A percentile compares a stretch with the other conserved stretches of the same genome.
Conservation (phyloP, 805 yeast species). For the Ogataea polymorpha region DNA sequence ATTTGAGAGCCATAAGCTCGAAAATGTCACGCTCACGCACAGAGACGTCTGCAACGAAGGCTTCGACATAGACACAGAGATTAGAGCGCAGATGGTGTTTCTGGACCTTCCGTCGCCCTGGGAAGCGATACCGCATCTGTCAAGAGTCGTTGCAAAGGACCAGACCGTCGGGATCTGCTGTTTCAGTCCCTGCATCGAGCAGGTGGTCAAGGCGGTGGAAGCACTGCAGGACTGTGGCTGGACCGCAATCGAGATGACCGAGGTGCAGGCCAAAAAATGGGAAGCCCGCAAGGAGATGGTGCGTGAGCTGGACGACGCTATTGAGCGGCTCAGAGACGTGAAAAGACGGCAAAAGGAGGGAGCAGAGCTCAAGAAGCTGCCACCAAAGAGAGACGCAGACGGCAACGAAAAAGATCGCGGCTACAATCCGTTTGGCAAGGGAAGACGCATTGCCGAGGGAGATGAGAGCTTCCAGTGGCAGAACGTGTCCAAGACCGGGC, state of each 20-base stretch:
- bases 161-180: slow-evolving; percentile 77
- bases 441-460: slow-evolving; percentile 82
- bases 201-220: slow-evolving; percentile 82
- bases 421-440: slow-evolving; percentile 92
- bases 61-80: slow-evolving; percentile 47
- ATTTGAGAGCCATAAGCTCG: slow-evolving; percentile 68
- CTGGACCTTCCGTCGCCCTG: slow-evolving; percentile 96
- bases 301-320: slow-evolving; percentile 73
- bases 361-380: slow-evolving; percentile 47
- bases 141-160: slow-evolving; percentile 50
- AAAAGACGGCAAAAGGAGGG: slow-evolving; percentile 68
- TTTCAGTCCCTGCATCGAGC: slow-evolving; percentile 97
- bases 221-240: slow-evolving; percentile 75
- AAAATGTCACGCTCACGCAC: slow-evolving; percentile 66
- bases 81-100: slow-evolving; percentile 75
- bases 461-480: slow-evolving; percentile 78
- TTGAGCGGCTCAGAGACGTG: slow-evolving; percentile 76
- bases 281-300: slow-evolving; percentile 90
- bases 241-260: slow-evolving; percentile 88
- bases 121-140: slow-evolving; percentile 83
- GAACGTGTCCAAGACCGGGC: slow-evolving; percentile 77
- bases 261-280: slow-evolving; percentile 75
- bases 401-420: slow-evolving; percentile 40
- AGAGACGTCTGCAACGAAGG: slow-evolving; percentile 92
- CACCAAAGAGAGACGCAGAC: slow-evolving; percentile 24